Evolutionary conservation across 257 asterid species (phyloP).

Genomic region (Paraleonurus japonicus): DNA sequence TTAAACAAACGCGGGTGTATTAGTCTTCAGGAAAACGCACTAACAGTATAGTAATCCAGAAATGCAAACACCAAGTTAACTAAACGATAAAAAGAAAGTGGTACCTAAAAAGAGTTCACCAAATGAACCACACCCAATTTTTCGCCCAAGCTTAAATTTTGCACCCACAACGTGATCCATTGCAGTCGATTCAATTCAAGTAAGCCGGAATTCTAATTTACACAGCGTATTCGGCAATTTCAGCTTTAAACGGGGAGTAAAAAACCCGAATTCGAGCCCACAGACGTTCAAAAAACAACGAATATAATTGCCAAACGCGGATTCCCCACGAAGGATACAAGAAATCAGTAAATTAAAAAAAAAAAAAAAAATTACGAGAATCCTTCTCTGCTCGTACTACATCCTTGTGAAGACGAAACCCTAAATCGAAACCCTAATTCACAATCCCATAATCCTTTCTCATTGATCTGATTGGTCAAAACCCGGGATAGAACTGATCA

Average conservation of each 20-base stretch:
- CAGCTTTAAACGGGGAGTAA: constrained; percentile 8
- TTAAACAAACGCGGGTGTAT: constrained; percentile 18
- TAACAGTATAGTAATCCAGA: not conserved
- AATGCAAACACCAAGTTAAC: not conserved
- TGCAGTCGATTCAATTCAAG: constrained; percentile 30
- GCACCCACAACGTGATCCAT: constrained; percentile 92
- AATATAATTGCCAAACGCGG: constrained; percentile 15
- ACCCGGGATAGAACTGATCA: constrained; percentile 30
- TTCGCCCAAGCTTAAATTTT: constrained; percentile 90
- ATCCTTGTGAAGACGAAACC: constrained; percentile 39
- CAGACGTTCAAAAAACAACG: constrained; percentile 20
- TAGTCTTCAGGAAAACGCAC: not conserved
- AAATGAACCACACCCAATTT: constrained; percentile 95
- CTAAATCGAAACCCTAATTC: constrained; percentile 54
- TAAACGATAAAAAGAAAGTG: not conserved
- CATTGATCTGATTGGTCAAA: constrained; percentile 34
- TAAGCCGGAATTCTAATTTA: constrained; percentile 21
- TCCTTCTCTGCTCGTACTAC: constrained; percentile 39
- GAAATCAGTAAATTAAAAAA: constrained; percentile 23
- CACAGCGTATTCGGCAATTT: constrained; percentile 13
- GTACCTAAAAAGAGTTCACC: constrained; percentile 94
- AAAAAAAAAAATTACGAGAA: constrained; percentile 24
- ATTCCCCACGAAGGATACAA: constrained; percentile 26
- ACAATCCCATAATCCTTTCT: constrained; percentile 25
- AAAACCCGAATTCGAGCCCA: constrained; percentile 23